Evolutionary conservation across 768 basidiomycete genomes (phyloP).

Genomic region (Tylopilus intermedius): DNA sequence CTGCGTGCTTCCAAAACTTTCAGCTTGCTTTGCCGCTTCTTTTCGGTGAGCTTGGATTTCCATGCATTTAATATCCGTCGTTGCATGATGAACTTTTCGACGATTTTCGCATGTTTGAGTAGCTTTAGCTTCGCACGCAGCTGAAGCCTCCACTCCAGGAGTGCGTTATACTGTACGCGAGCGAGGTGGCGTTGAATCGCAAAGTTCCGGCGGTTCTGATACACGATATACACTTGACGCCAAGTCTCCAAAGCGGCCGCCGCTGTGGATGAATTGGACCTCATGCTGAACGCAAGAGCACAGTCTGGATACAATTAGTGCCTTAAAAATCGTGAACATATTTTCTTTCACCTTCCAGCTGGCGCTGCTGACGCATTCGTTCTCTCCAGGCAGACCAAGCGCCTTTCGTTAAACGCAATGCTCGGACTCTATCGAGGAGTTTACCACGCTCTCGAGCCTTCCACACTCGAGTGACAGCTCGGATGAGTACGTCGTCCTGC

Average conservation of each 20-base stretch:
- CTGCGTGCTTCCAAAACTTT: slow-evolving; percentile 38
- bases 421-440: slow-evolving; percentile 50
- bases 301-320: slow-evolving; percentile 33
- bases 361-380: slow-evolving; percentile 36
- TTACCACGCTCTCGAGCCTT: slow-evolving; percentile 61
- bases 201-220: slow-evolving; percentile 43
- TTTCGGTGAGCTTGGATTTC: slow-evolving; percentile 43
- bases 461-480: slow-evolving; percentile 61
- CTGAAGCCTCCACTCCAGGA: slow-evolving; percentile 53
- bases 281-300: slow-evolving; percentile 47
- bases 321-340: not conserved
- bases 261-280: slow-evolving; percentile 38
- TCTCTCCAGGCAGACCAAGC: slow-evolving; percentile 49
- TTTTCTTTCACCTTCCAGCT: slow-evolving; percentile 42
- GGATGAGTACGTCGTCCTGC: slow-evolving; percentile 54
- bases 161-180: slow-evolving; percentile 38
- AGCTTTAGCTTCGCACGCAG: slow-evolving; percentile 47
- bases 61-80: slow-evolving; percentile 47
- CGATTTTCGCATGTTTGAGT: slow-evolving; percentile 50
- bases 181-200: slow-evolving; percentile 39
- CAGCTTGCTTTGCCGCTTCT: slow-evolving; percentile 41
- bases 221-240: slow-evolving; percentile 38
- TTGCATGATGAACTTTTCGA: slow-evolving; percentile 46
- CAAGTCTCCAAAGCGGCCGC: slow-evolving; percentile 41
- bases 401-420: slow-evolving; percentile 40